These are phyloP conservation scores for Stenocarpella maydis DNA, from an alignment of 2,329 filamentous ascomycete species.

Conservation along the genomic window DNA sequence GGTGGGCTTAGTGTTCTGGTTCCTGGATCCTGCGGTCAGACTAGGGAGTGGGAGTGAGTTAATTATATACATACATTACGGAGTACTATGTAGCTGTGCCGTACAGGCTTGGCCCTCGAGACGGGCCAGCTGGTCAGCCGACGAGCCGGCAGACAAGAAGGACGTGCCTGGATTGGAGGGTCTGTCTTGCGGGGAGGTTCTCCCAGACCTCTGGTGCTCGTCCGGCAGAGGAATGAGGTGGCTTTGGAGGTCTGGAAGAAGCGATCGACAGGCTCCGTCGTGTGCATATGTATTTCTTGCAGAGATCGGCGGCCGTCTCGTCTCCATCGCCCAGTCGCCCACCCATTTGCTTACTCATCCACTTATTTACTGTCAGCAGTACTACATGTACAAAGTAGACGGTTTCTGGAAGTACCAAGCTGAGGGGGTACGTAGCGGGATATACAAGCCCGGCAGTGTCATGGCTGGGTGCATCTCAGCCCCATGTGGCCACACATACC, in stretches of 20 bases:
- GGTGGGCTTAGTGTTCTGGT: too few relatives aligned
- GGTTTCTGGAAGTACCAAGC: too few relatives aligned
- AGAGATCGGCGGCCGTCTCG: slow-evolving; percentile 11
- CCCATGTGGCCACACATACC: neutral
- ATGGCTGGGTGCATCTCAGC: slow-evolving; percentile 11
- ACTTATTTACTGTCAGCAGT: neutral
- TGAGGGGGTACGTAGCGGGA: too few relatives aligned
- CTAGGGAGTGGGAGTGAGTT: neutral
- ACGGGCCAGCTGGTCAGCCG: slow-evolving; percentile 11
- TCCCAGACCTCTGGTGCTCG: slow-evolving; percentile 11
- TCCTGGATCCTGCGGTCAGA: slow-evolving; percentile 22
- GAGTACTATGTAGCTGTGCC: too few relatives aligned
- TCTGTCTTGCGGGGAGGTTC: neutral
- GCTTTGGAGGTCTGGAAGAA: slow-evolving; percentile 31
- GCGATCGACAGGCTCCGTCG: slow-evolving; percentile 25
- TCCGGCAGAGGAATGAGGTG: slow-evolving; percentile 19
- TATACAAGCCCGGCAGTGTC: too few relatives aligned
- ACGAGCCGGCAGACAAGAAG: neutral
- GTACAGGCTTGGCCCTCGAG: neutral
- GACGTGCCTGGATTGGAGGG: neutral
- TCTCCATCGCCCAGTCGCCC: neutral
- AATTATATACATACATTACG: neutral
- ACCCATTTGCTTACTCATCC: neutral
- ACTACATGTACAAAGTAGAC: too few relatives aligned
- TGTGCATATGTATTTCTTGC: slow-evolving; percentile 22